Conservation (phyloP, 305 asterid genomes). For the Rubia occidens region DNA sequence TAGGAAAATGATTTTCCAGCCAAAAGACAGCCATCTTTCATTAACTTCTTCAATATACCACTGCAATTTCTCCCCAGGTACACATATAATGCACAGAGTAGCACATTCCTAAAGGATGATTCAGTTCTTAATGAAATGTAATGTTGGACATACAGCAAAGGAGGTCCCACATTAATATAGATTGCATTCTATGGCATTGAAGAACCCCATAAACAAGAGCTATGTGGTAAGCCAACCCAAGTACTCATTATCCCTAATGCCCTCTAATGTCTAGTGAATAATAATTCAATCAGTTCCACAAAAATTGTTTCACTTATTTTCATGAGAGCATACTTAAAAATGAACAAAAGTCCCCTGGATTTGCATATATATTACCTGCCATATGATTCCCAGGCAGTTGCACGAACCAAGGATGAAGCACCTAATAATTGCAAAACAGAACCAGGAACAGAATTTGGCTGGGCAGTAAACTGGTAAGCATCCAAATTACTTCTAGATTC, state of each 20-base stretch:
- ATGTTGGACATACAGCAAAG: neutral
- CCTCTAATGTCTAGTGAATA: neutral
- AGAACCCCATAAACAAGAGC: neutral
- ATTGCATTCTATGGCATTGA: neutral
- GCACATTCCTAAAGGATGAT: neutral
- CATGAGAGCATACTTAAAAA: neutral
- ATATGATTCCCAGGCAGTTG: constrained; percentile 91
- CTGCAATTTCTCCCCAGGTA: neutral
- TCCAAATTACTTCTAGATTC: constrained; percentile 28
- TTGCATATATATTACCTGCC: constrained; percentile 56
- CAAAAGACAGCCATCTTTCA: neutral
- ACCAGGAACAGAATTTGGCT: constrained; percentile 68
- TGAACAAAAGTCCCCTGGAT: constrained; percentile 18
- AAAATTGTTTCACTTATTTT: neutral
- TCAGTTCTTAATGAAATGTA: neutral
- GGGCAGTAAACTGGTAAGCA: constrained; percentile 56
- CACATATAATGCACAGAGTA: neutral
- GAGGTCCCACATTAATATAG: neutral
- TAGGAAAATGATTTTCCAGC: neutral
- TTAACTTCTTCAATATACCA: neutral
- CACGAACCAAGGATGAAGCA: constrained; percentile 79
- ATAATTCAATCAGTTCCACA: neutral
- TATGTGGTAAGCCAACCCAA: neutral
- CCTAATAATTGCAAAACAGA: constrained; percentile 78
- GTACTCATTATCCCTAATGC: neutral